A percentile compares a stretch with the other conserved stretches of the same genome.
phyloP scores from a whole-genome alignment of 2,329 filamentous ascomycete species.

The Pyrenophora seminiperda region DNA sequence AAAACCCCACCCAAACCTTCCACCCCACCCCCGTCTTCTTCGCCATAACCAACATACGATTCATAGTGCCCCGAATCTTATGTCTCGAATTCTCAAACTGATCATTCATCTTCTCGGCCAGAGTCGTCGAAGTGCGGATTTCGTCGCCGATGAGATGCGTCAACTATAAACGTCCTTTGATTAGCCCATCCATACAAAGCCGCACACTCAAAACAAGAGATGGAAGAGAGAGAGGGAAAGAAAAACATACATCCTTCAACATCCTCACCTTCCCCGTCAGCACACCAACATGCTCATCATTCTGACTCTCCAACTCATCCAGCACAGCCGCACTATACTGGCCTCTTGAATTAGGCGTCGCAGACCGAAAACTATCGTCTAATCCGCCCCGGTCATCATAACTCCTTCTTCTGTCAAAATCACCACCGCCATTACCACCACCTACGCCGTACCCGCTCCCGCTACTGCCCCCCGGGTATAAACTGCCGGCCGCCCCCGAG shows the following conservation, averaged over 20 bases:
- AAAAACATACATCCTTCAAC: slow-evolving; percentile 77
- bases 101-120: slow-evolving; percentile 96
- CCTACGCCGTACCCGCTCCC: slow-evolving; percentile 13
- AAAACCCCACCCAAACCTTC: slow-evolving; percentile 92
- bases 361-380: slow-evolving; percentile 40
- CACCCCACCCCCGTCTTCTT: slow-evolving; percentile 92
- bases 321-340: slow-evolving; percentile 93
- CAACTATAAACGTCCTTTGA: slow-evolving; percentile 56
- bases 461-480: slow-evolving; percentile 17
- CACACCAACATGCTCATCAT: slow-evolving; percentile 87
- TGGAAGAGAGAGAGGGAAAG: neutral
- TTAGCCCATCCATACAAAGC: neutral
- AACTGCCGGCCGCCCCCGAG: slow-evolving; percentile 32
- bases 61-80: slow-evolving; percentile 89
- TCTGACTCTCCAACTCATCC: slow-evolving; percentile 93
- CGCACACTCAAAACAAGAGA: neutral
- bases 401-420: neutral
- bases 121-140: slow-evolving; percentile 84
- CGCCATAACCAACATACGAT: slow-evolving; percentile 94
- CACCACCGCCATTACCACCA: neutral
- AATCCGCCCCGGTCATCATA: neutral
- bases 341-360: slow-evolving; percentile 65
- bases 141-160: slow-evolving; percentile 93
- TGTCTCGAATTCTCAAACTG: slow-evolving; percentile 84
- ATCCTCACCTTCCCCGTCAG: slow-evolving; percentile 88